Evolutionary conservation across 2,329 filamentous ascomycete genomes (phyloP).

Genomic region (Penicillium sp.): DNA sequence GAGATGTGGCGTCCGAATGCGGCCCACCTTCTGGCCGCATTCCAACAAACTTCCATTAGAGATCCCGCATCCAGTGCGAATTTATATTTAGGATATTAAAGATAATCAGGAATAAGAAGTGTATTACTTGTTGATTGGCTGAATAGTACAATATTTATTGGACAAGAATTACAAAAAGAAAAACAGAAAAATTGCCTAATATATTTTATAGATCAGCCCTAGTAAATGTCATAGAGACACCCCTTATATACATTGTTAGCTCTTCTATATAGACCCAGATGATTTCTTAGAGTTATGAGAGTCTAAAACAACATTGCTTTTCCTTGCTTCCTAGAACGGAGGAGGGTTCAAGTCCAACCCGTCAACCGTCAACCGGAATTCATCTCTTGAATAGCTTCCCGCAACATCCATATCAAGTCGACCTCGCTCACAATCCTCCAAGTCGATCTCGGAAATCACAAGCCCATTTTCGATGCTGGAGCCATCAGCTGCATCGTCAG

Average conservation of each 20-base stretch:
- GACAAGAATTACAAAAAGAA: no score
- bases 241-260: no score
- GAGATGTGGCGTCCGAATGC: slow-evolving; percentile 9
- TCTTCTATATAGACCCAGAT: no score
- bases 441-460: slow-evolving; percentile 72
- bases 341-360: slow-evolving; percentile 61
- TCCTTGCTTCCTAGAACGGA: slow-evolving; percentile 38
- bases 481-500: slow-evolving; percentile 34
- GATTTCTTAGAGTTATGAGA: no score
- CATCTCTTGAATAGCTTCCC: slow-evolving; percentile 78
- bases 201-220: neutral
- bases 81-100: neutral
- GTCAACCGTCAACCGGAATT: slow-evolving; percentile 60
- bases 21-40: slow-evolving; percentile 13
- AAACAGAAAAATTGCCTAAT: neutral
- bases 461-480: slow-evolving; percentile 47
- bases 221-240: no score
- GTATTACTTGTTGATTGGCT: neutral
- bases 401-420: slow-evolving; percentile 79
- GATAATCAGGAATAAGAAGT: neutral
- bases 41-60: slow-evolving; percentile 11
- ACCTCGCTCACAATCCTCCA: slow-evolving; percentile 82
- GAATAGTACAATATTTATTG: neutral
- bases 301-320: no score
- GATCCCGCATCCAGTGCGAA: neutral